Percentiles rank a stretch among this genome's conserved stretches.
phyloP scores from a whole-genome alignment of 495 filamentous ascomycete genomes.

The Tuber calosporum region DNA sequence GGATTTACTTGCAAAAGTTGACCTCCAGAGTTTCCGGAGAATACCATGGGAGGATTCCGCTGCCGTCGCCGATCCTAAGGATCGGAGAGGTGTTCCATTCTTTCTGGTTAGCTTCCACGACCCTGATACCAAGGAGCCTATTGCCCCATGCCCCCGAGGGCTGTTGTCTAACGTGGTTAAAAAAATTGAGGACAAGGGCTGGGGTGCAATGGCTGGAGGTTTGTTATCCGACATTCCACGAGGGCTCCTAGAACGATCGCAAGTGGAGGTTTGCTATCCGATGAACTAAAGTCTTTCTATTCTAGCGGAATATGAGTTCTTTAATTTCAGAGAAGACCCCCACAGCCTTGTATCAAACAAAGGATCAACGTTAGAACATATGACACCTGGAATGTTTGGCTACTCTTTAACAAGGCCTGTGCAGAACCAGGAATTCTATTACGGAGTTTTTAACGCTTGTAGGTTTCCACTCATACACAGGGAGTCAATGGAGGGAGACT shows the following conservation, averaged over 20 bases:
- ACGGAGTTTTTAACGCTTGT: constrained; percentile 79
- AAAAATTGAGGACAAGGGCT: constrained; percentile 59
- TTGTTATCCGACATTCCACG: constrained; percentile 32
- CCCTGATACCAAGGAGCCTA: constrained; percentile 58
- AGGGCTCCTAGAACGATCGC: background rate
- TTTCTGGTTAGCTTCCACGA: constrained; percentile 85
- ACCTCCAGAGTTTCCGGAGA: constrained; percentile 71
- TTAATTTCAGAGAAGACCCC: constrained; percentile 57
- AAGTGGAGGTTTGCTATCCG: background rate
- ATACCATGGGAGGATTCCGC: constrained; percentile 87
- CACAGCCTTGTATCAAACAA: constrained; percentile 24
- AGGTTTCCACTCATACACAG: background rate
- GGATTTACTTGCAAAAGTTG: constrained; percentile 77
- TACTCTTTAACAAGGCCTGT: constrained; percentile 89
- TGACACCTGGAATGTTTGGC: constrained; percentile 97
- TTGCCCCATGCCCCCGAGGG: constrained; percentile 77
- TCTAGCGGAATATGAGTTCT: constrained; percentile 94
- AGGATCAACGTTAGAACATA: constrained; percentile 30
- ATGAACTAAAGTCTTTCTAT: constrained; percentile 13
- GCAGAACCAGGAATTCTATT: constrained; percentile 92
- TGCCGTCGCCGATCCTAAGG: background rate
- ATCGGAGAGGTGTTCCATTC: constrained; percentile 58
- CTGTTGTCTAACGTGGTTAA: constrained; percentile 60
- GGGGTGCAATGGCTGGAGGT: constrained; percentile 91
- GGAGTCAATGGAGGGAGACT: background rate